Evolutionary conservation across 192 early-diverging fungal genomes (phyloP).

Genomic region (Backusella sp.): DNA sequence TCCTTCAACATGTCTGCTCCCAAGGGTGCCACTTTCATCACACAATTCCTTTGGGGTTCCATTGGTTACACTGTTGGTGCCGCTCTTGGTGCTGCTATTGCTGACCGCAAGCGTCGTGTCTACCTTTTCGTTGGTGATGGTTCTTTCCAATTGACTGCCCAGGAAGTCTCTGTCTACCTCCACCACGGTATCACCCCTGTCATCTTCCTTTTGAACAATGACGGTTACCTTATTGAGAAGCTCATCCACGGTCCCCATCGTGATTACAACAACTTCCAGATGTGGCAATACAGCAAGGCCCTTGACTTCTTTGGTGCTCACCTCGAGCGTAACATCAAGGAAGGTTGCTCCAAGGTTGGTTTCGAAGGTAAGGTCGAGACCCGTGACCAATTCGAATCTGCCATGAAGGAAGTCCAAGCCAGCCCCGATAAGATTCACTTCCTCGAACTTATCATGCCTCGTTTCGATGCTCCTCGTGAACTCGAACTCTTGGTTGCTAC

Average conservation of each 20-base stretch:
- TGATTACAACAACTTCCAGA: slow-evolving; percentile 45
- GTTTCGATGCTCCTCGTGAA: slow-evolving; percentile 45
- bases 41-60: slow-evolving; percentile 39
- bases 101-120: slow-evolving; percentile 38
- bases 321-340: slow-evolving; percentile 21
- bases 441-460: slow-evolving; percentile 46
- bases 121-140: slow-evolving; percentile 52
- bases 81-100: slow-evolving; percentile 42
- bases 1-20: slow-evolving; percentile 36
- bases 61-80: slow-evolving; percentile 40
- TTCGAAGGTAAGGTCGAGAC: slow-evolving; percentile 26
- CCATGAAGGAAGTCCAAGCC: slow-evolving; percentile 30
- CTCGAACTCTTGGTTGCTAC: slow-evolving; percentile 24
- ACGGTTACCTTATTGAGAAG: slow-evolving; percentile 52
- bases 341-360: slow-evolving; percentile 25
- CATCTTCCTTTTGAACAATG: slow-evolving; percentile 52
- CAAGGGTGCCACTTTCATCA: slow-evolving; percentile 36
- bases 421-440: slow-evolving; percentile 42
- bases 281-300: slow-evolving; percentile 49
- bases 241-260: slow-evolving; percentile 44
- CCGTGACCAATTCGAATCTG: slow-evolving; percentile 40
- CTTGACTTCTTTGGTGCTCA: slow-evolving; percentile 43
- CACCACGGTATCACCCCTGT: slow-evolving; percentile 45
- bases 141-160: slow-evolving; percentile 50
- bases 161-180: slow-evolving; percentile 49